Percentiles rank a stretch among this genome's conserved stretches.
Conservation (phyloP, 768 basidiomycete genomes). For the Suillus tomentosus region DNA sequence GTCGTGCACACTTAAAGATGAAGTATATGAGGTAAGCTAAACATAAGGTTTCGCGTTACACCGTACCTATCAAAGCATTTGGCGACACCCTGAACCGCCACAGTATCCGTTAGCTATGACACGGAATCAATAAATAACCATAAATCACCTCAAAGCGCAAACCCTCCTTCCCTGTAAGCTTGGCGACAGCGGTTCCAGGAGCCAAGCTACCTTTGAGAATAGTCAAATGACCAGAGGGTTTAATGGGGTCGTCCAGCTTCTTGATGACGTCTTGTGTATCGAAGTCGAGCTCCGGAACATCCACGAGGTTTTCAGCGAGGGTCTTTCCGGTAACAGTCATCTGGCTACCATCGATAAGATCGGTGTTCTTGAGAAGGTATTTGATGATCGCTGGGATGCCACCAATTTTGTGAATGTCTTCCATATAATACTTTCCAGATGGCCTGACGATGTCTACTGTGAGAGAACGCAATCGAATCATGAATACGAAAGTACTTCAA, state of each 20-base stretch:
- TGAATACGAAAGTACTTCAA: constrained; percentile 53
- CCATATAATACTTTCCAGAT: constrained; percentile 87
- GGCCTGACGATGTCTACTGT: constrained; percentile 45
- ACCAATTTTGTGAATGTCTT: constrained; percentile 84
- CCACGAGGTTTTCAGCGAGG: constrained; percentile 81
- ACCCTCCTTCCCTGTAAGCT: constrained; percentile 94
- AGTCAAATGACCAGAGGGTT: constrained; percentile 81
- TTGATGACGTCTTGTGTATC: constrained; percentile 76
- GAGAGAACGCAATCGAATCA: constrained; percentile 10
- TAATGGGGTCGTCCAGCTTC: constrained; percentile 77
- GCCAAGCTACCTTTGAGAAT: constrained; percentile 90
- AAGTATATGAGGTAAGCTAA: not conserved
- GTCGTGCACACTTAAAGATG: constrained; percentile 50
- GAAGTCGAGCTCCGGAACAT: constrained; percentile 73
- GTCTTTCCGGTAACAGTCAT: constrained; percentile 93
- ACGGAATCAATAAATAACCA: not conserved
- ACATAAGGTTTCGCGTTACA: not conserved
- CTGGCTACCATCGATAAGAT: constrained; percentile 79
- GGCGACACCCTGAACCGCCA: constrained; percentile 56
- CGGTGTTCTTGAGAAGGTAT: constrained; percentile 76
- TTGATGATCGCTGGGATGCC: constrained; percentile 85
- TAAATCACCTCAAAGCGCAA: constrained; percentile 68
- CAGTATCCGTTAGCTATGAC: constrained; percentile 10
- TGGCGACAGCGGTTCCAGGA: constrained; percentile 86
- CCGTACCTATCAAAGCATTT: constrained; percentile 74